These are phyloP conservation scores for Camelina laxa DNA, from an alignment of 345 rosid genomes.

Conservation along the genomic window DNA sequence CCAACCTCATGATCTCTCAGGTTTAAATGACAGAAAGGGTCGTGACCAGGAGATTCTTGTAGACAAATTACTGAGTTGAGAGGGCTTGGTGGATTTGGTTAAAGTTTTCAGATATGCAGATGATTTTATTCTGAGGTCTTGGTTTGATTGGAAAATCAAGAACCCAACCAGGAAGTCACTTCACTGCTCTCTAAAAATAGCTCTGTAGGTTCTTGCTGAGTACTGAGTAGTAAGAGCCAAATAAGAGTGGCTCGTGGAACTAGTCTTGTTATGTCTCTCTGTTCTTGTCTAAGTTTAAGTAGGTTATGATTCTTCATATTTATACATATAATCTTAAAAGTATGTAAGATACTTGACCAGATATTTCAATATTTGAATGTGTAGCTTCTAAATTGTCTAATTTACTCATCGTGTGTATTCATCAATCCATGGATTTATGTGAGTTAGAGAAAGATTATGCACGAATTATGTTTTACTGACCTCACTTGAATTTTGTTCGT, in stretches of 20 bases:
- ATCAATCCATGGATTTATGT: not conserved
- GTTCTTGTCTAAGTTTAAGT: slow-evolving; percentile 25
- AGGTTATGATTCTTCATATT: slow-evolving; percentile 28
- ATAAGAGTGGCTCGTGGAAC: slow-evolving; percentile 3
- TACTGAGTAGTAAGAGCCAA: not conserved
- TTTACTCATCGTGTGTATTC: not conserved
- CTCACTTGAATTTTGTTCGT: no score
- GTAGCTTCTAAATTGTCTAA: not conserved
- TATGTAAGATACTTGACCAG: slow-evolving; percentile 3
- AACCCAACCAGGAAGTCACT: slow-evolving; percentile 24
- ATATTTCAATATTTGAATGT: not conserved
- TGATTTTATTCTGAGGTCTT: slow-evolving; percentile 22
- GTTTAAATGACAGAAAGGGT: slow-evolving; percentile 13
- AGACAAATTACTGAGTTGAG: slow-evolving; percentile 7
- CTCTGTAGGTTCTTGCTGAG: slow-evolving; percentile 11
- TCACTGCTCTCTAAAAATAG: slow-evolving; percentile 14
- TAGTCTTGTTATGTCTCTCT: slow-evolving; percentile 20
- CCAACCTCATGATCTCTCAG: slow-evolving; percentile 40
- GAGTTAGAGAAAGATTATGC: not conserved
- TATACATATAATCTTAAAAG: not conserved
- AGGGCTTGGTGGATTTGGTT: slow-evolving; percentile 31
- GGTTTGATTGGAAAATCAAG: slow-evolving; percentile 22
- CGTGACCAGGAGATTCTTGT: slow-evolving; percentile 13
- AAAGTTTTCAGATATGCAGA: slow-evolving; percentile 25
- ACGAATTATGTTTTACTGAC: no score